Percentiles rank a stretch among this genome's conserved stretches.
These are phyloP conservation scores for Ophiostoma perfectum DNA, from an alignment of 2,329 filamentous ascomycete genomes.

Conservation along the genomic window DNA sequence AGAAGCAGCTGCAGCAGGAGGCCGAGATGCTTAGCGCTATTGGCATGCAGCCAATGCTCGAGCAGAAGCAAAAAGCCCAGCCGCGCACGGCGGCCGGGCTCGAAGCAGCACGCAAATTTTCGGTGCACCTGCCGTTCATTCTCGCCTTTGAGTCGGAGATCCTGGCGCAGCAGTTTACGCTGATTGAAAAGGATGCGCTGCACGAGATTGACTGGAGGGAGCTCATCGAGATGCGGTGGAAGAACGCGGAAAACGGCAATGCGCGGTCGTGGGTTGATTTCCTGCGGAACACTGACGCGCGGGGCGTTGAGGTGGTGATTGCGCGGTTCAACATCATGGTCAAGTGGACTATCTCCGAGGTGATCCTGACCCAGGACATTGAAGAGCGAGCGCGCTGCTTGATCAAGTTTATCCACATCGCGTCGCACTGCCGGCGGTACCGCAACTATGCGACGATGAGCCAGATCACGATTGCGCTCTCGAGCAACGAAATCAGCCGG, in stretches of 20 bases:
- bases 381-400: conserved; percentile 71
- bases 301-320: conserved; percentile 76
- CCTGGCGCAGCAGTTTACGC: conserved; percentile 75
- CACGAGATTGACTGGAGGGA: conserved; percentile 88
- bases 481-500: conserved; percentile 65
- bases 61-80: not conserved
- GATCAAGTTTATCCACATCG: conserved; percentile 78
- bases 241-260: conserved; percentile 58
- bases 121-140: conserved; percentile 70
- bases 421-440: conserved; percentile 65
- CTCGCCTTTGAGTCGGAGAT: conserved; percentile 74
- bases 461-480: conserved; percentile 71
- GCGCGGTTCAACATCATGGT: conserved; percentile 84
- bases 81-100: conserved; percentile 3
- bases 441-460: conserved; percentile 82
- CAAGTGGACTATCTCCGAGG: conserved; percentile 78
- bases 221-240: conserved; percentile 77
- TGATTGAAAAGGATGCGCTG: conserved; percentile 79
- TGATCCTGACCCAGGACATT: conserved; percentile 65
- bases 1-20: conserved; percentile 13
- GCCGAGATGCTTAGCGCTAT: conserved; percentile 32
- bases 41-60: conserved; percentile 21
- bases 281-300: conserved; percentile 63
- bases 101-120: conserved; percentile 34
- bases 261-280: conserved; percentile 78